These are phyloP conservation scores for Epicoccum sorghinum DNA, from an alignment of 2,329 filamentous ascomycete genomes.

Conservation along the genomic window DNA sequence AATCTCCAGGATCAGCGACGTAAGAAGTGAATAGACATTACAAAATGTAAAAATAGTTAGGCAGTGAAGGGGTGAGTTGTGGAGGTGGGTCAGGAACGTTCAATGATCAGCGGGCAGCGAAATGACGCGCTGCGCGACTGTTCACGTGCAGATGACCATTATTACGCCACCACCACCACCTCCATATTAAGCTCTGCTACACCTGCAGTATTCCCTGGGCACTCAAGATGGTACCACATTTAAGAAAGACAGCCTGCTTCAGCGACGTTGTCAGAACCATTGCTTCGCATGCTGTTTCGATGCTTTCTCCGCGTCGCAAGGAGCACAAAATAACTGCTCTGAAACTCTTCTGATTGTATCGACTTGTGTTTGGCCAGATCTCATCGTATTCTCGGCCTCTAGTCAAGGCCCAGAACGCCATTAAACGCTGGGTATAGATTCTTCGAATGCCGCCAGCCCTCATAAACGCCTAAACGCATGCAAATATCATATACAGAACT, in stretches of 20 bases:
- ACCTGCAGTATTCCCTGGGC: no score
- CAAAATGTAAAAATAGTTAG: slow-evolving; percentile 1
- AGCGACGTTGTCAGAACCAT: no score
- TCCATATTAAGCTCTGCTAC: not conserved
- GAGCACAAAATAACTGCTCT: no score
- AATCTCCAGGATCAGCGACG: not conserved
- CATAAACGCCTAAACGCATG: not conserved
- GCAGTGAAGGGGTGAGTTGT: slow-evolving; percentile 2
- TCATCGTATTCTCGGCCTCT: not conserved
- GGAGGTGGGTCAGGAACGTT: slow-evolving; percentile 4
- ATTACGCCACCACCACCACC: not conserved
- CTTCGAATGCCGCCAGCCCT: not conserved
- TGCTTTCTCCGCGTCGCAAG: no score
- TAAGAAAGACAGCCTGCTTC: no score
- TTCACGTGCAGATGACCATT: not conserved
- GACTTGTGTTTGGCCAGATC: not conserved
- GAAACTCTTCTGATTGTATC: no score
- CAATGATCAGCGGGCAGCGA: not conserved
- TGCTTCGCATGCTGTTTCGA: no score
- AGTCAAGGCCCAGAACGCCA: not conserved
- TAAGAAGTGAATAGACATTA: slow-evolving; percentile 1
- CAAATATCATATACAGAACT: not conserved
- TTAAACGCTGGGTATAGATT: not conserved
- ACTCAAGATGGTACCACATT: no score
- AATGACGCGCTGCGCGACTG: slow-evolving; percentile 7